These are phyloP conservation scores for Clavariopsis aquatica DNA, from an alignment of 495 filamentous ascomycete species.

Conservation along the genomic window DNA sequence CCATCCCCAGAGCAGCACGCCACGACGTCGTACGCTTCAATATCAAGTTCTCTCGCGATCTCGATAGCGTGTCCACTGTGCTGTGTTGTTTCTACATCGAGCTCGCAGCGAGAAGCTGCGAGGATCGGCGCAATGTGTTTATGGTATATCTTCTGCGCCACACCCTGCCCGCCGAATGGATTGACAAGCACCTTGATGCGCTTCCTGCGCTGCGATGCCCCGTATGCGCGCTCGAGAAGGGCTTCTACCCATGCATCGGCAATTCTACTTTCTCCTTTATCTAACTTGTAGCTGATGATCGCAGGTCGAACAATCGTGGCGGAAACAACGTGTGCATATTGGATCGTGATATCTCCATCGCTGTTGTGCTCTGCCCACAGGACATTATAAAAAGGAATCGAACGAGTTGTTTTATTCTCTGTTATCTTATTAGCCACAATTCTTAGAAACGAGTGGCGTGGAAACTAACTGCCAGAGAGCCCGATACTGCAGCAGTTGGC, in stretches of 20 bases:
- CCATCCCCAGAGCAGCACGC: constrained; percentile 93
- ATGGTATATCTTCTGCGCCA: constrained; percentile 71
- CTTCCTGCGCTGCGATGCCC: constrained; percentile 66
- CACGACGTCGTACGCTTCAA: constrained; percentile 76
- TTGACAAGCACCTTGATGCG: constrained; percentile 88
- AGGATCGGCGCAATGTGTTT: constrained; percentile 80
- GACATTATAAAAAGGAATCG: constrained; percentile 78
- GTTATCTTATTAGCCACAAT: neutral
- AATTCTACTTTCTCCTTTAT: constrained; percentile 52
- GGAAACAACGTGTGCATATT: constrained; percentile 62
- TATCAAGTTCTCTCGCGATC: constrained; percentile 74
- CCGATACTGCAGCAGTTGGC: constrained; percentile 53
- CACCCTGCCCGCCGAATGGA: constrained; percentile 83
- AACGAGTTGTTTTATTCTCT: constrained; percentile 45
- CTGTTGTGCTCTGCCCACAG: constrained; percentile 72
- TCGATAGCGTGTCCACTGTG: constrained; percentile 76
- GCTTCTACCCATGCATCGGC: constrained; percentile 62
- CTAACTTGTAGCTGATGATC: constrained; percentile 62
- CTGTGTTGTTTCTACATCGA: constrained; percentile 74
- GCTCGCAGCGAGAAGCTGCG: constrained; percentile 72
- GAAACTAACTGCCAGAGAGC: constrained; percentile 44
- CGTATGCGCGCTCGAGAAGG: constrained; percentile 72
- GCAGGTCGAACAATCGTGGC: constrained; percentile 60
- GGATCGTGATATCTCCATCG: constrained; percentile 65
- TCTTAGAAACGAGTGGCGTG: neutral